Base-by-base conservation (phyloP, 1,284 basidiomycete genomes). In the Coniferiporia sulphurascens region DNA sequence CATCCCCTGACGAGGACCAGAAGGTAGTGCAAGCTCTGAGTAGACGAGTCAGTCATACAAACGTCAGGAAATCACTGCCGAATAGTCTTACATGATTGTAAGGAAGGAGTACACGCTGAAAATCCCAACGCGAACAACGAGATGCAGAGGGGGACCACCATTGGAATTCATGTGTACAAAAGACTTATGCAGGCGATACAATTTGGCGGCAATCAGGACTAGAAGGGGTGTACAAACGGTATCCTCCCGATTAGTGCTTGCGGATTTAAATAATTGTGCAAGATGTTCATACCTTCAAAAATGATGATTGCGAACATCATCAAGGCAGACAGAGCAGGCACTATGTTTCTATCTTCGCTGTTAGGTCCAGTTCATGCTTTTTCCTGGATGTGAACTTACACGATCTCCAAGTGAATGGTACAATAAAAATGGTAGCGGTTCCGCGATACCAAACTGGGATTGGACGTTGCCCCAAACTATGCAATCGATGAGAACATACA, bases 31-130 rank as follows among this genome's bases (percentile, higher is more conserved):
- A 51, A 10, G 49, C 49, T 12, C 38, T 41, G 15, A 8, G 3
- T 41, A 41, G 15, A 41, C 38, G 3, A 8, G 1, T 41, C 38
- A 41, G 15, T 41, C 38, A 41, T 10, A 12, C 2, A 15, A 3
- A 15, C 38, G 7, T 41, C 15, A 17, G 32, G 17, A 15, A 32
- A 3, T 1, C n/a, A 4, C 9, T 10, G 4, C 22, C 9, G 32
- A 5, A 46, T 15, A n/a, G 13, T 34, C 51, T 52, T 41, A 52
- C 51, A 52, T 13, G 15, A 52, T 36, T n/a, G 36, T 9, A 3
- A 52, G 51, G 36, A 52, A 52, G 8, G 51, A 52, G n/a, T 52
- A 52, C 1, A 21, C 17, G 51, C 51, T 52, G 51, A 52, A 52
- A n/a, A 52, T 21, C 7, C 51, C 51, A 15, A 52, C 51, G 10